A percentile compares a stretch with the other conserved stretches of the same genome.
phyloP scores from a whole-genome alignment of 148 eudicot species.

The Nepenthes mirabilis region DNA sequence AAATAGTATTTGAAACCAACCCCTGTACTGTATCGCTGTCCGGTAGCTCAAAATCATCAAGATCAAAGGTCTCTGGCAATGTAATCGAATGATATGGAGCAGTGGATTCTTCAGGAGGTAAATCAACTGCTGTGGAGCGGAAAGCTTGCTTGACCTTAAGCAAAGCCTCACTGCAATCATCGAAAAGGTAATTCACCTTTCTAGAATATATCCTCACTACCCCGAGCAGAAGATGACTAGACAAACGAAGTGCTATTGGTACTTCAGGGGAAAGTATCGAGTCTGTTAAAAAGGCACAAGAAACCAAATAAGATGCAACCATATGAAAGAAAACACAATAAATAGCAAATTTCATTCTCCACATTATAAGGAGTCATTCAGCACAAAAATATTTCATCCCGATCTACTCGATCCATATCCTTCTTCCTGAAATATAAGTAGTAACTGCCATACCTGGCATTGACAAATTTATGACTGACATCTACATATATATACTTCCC shows the following conservation, averaged over 20 bases:
- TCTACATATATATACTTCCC: too few species aligned
- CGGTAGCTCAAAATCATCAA: constrained; percentile 97
- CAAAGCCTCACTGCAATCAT: constrained; percentile 94
- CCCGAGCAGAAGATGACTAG: constrained; percentile 97
- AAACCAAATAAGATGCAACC: neutral
- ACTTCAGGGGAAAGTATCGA: constrained; percentile 85
- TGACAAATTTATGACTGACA: too few species aligned
- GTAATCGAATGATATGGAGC: constrained; percentile 99
- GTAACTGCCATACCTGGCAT: too few species aligned
- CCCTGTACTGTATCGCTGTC: constrained; percentile 71
- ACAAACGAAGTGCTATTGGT: constrained; percentile 91
- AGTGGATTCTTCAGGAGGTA: constrained; percentile 92
- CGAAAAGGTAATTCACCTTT: constrained; percentile 90
- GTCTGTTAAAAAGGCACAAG: constrained; percentile 32
- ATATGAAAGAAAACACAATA: neutral
- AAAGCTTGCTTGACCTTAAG: constrained; percentile 92
- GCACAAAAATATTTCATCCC: too few species aligned
- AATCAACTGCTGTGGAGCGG: constrained; percentile 89
- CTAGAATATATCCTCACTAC: constrained; percentile 94
- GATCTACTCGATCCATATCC: too few species aligned
- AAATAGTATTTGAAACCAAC: constrained; percentile 22
- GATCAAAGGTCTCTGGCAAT: constrained; percentile 96
- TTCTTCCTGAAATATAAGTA: too few species aligned
- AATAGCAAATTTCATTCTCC: neutral
- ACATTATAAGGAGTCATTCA: neutral